Conservation (phyloP, 768 basidiomycete genomes). For the Naganishia friedmannii region DNA sequence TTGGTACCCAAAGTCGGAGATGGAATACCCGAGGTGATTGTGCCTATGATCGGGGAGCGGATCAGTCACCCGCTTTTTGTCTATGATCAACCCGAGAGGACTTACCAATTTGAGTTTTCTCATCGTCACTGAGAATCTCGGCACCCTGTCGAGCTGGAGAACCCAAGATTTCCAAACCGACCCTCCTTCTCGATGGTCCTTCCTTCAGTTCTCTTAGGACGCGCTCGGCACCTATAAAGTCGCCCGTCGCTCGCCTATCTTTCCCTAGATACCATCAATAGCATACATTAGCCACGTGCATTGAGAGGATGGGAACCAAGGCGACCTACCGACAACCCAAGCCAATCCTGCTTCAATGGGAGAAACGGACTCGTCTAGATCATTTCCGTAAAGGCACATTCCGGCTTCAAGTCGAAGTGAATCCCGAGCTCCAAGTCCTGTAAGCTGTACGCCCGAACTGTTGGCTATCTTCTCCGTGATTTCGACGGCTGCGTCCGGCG, state of each 20-base stretch:
- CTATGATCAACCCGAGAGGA: constrained; percentile 21
- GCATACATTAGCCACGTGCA: not conserved
- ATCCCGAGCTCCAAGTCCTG: constrained; percentile 88
- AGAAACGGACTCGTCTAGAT: constrained; percentile 78
- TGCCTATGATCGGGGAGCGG: constrained; percentile 55
- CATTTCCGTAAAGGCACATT: constrained; percentile 93
- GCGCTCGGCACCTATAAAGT: constrained; percentile 73
- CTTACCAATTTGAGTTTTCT: constrained; percentile 64
- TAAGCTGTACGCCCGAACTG: constrained; percentile 69
- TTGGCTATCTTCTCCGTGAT: constrained; percentile 65
- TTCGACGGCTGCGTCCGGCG: constrained; percentile 69
- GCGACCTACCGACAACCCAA: constrained; percentile 81
- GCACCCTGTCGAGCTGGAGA: constrained; percentile 88
- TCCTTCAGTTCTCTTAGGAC: constrained; percentile 75
- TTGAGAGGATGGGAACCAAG: not conserved
- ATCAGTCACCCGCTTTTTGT: not conserved
- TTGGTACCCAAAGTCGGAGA: constrained; percentile 85
- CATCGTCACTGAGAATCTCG: constrained; percentile 63
- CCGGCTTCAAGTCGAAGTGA: constrained; percentile 93
- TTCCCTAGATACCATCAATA: constrained; percentile 60
- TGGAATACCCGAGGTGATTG: constrained; percentile 90
- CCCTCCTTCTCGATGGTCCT: constrained; percentile 71
- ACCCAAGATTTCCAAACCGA: constrained; percentile 77
- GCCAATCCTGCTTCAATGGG: constrained; percentile 86
- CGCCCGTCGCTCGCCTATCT: constrained; percentile 63